Evolutionary conservation across 2,329 filamentous ascomycete species (phyloP).

Genomic region (Verticillium zaregamsianum): DNA sequence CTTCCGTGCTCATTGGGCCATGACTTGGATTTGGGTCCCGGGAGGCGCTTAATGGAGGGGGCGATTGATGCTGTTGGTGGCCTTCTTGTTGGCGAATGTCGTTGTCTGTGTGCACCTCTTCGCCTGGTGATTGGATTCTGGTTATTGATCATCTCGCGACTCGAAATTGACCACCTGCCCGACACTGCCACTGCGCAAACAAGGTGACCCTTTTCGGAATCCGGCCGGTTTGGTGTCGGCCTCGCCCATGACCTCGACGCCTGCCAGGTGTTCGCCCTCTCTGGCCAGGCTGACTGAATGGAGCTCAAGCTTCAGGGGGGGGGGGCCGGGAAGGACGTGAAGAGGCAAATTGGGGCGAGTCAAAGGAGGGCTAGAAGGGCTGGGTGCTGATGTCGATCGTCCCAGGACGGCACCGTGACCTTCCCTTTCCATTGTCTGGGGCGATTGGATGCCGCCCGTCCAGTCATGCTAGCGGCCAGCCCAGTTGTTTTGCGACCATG

Average conservation of each 20-base stretch:
- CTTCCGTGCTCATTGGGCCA: neutral
- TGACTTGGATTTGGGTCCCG: neutral
- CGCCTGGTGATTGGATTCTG: neutral
- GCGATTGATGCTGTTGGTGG: neutral
- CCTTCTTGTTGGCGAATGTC: neutral
- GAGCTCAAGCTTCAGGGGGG: neutral
- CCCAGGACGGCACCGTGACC: neutral
- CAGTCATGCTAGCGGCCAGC: neutral
- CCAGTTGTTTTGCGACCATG: neutral
- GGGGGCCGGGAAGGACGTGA: neutral
- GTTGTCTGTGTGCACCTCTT: neutral
- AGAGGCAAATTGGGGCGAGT: neutral
- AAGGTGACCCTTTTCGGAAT: neutral
- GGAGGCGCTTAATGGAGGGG: neutral
- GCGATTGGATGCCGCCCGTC: neutral
- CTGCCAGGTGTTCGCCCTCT: neutral
- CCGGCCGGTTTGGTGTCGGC: neutral
- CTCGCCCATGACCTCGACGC: neutral
- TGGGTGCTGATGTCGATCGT: neutral
- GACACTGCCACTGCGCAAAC: neutral
- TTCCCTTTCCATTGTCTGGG: neutral
- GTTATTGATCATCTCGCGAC: neutral
- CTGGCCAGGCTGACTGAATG: neutral
- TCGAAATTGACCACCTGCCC: neutral
- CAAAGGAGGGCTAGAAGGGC: neutral